These are phyloP conservation scores for Jasminum sambac DNA, from an alignment of 257 asterid species.

Conservation along the genomic window DNA sequence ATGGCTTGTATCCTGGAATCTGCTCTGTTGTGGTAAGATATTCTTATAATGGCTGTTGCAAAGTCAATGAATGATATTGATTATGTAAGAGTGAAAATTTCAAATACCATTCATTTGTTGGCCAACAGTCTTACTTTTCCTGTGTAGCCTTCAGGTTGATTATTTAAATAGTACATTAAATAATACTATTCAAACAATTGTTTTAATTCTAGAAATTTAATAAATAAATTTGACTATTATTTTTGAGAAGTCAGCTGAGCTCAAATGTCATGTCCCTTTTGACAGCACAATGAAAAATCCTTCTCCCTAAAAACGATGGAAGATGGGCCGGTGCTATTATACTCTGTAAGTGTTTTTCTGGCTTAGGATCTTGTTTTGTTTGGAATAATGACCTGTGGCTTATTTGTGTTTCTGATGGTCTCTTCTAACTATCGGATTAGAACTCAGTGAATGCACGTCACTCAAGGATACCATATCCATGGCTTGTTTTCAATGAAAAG, in stretches of 20 bases:
- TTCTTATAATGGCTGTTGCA: slow-evolving; percentile 21
- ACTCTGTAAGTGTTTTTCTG: slow-evolving; percentile 61
- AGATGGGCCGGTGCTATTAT: slow-evolving; percentile 77
- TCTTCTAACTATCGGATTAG: slow-evolving; percentile 36
- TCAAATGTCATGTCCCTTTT: slow-evolving; percentile 8
- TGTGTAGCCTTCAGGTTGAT: background rate
- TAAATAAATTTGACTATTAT: slow-evolving; percentile 13
- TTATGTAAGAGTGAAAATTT: background rate
- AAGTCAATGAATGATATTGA: background rate
- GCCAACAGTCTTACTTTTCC: slow-evolving; percentile 1
- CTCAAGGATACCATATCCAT: slow-evolving; percentile 77
- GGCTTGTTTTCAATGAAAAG: slow-evolving; percentile 94
- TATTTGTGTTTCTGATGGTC: slow-evolving; percentile 21
- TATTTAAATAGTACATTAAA: background rate
- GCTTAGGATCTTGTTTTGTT: slow-evolving; percentile 20
- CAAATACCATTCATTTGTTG: slow-evolving; percentile 4
- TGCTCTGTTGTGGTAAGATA: slow-evolving; percentile 86
- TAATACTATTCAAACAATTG: background rate
- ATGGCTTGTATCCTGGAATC: slow-evolving; percentile 91
- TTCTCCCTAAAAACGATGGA: slow-evolving; percentile 95
- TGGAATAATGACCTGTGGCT: slow-evolving; percentile 4
- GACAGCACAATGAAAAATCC: slow-evolving; percentile 84
- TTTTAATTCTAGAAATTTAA: slow-evolving; percentile 11
- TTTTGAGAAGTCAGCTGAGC: background rate
- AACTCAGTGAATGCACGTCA: slow-evolving; percentile 82